Base-by-base conservation (phyloP, 1,139 yeast species). In the Debaryomycetaceae sp. region DNA sequence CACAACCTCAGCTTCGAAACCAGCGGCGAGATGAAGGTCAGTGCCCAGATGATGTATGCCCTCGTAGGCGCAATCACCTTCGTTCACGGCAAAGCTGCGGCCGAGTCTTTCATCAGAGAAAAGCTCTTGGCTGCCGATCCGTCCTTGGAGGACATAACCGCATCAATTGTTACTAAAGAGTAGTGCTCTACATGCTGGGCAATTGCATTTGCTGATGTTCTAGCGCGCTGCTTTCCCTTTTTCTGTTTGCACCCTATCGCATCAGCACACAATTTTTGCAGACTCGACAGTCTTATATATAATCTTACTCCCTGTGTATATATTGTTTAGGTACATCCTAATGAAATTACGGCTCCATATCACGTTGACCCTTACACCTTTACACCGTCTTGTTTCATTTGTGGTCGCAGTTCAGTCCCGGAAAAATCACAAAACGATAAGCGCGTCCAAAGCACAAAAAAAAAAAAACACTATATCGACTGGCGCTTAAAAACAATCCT, bases 51-150 rank as follows among this genome's bases (percentile, higher is more conserved):
- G 58, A 65, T 88, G 44, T 78, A 80, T 56, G 91, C 97, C 6
- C 66, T 90, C 46, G 72, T 90, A 33, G 98, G 97, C 14, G 96
- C 95, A 2, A 78, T 91, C 41, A 72, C 86, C 40, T 68, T 84
- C 46, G 75, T 78, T 40, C 84, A 85, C 54, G 97, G 97, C 7
- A 76, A 80, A 54, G 53, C 49, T 2, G 72, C 63, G 17, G 84
- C 88, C 9, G 82, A 78, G 51, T 63, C 70, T 49, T 85, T 83
- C 53, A 75, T 85, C 45, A 63, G 66, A 39, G 78, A 75, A 44
- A 80, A 78, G 54, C 58, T 79, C 17, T 46, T 55, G 11, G 43
- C 40, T 22, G 41, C 47, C 6, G 38, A 31, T 13, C 47, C 50
- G 24, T 49, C 53, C 13, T 33, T 51, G 8, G 48, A 51, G 42